These are phyloP conservation scores for Sistotremastrum niveocremeum DNA, from an alignment of 768 basidiomycete genomes.

Conservation along the genomic window DNA sequence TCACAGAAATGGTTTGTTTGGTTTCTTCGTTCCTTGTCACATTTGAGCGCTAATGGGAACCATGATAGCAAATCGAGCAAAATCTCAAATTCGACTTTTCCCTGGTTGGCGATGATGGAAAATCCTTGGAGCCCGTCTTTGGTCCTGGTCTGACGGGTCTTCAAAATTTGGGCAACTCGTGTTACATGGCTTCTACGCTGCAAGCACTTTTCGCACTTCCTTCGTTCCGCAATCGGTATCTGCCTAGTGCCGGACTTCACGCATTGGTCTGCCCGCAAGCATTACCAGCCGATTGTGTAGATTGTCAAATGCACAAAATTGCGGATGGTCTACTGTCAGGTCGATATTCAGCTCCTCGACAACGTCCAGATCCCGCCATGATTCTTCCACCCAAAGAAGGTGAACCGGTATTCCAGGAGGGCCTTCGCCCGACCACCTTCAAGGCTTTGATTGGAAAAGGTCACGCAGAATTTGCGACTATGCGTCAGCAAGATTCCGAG, in stretches of 20 bases:
- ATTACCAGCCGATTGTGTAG: conserved; percentile 75
- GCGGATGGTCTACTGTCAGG: conserved; percentile 89
- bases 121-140: conserved; percentile 76
- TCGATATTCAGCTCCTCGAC: conserved; percentile 60
- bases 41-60: neutral
- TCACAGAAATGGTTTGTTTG: conserved; percentile 76
- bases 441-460: conserved; percentile 86
- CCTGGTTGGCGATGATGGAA: conserved; percentile 74
- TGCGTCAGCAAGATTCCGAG: conserved; percentile 94
- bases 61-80: conserved; percentile 79
- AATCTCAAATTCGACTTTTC: conserved; percentile 93
- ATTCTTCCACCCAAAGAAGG: conserved; percentile 9
- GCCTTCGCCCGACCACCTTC: conserved; percentile 70
- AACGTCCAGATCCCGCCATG: conserved; percentile 15
- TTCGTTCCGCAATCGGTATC: conserved; percentile 64
- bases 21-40: neutral
- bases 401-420: conserved; percentile 59
- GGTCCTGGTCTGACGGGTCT: conserved; percentile 85
- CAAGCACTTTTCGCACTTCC: conserved; percentile 78
- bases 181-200: conserved; percentile 93
- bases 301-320: conserved; percentile 89
- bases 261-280: conserved; percentile 45
- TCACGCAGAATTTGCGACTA: conserved; percentile 88
- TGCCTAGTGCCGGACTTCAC: conserved; percentile 35
- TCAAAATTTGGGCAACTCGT: conserved; percentile 90